Base-by-base conservation (phyloP, 1,284 basidiomycete genomes). In the Leccinum ponderosum region DNA sequence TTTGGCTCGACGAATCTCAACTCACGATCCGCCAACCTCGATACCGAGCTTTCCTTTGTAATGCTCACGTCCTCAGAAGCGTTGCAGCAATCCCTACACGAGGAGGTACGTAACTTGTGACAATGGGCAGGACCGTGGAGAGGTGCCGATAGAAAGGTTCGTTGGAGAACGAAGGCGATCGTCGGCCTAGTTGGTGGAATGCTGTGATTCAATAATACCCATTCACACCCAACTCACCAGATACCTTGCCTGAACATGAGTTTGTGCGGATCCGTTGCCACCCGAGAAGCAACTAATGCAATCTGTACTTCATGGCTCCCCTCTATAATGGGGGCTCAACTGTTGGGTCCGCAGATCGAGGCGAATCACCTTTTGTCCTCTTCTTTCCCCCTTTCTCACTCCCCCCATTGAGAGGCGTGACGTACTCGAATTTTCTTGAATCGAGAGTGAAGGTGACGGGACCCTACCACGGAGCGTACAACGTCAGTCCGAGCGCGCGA, bases 1-100 rank as follows among this genome's bases (percentile, higher is more conserved):
- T 91, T 99, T 72, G 97, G 97, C 11, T 97, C 95, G 0, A 97
- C 95, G 3, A 99, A 99, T 75, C 87, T 98, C 60, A 97, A 97
- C 68, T 91, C 93, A 1, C 89, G 97, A 3, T 97, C 94, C 1
- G 87, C 95, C 1, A 85, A 92, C 65, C 86, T 97, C 53, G 97
- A 99, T 76, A 91, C 95, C 12, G 97, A 99, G 72, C 84, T 98
- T 42, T 96, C 94, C 1, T 91, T 98, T 66, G 74, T 97, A 51
- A 85, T 98, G 78, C 76, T 90, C 42, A 87, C 94, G 7, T 85
- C 87, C 7, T 83, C 82, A 3, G 66, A 75, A 0, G 61, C 71
- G 3, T 67, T 86, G 54, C 76, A 78, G 39, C 63, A 68, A 56
- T 71, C 75, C 54, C 74, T 85, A 2, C 75, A 75, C 0, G 74